These are phyloP conservation scores for Zoysia matrella DNA, from an alignment of 202 grass and related monocot species.

Conservation along the genomic window DNA sequence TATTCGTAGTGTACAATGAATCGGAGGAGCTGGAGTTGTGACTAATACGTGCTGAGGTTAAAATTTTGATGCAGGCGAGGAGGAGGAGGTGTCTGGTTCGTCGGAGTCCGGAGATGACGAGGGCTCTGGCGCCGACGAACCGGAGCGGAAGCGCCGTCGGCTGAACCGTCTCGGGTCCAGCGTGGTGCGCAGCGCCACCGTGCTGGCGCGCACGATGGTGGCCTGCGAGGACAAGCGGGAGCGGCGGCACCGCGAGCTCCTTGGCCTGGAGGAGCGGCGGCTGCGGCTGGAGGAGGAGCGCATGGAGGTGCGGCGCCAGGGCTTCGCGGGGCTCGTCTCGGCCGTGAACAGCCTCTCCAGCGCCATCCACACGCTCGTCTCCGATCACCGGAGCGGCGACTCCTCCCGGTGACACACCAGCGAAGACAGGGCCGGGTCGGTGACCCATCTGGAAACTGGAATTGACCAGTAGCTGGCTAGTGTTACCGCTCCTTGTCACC, in stretches of 20 bases:
- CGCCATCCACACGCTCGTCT: conserved; percentile 87
- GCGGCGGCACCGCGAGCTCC: conserved; percentile 81
- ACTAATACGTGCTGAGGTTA: background rate
- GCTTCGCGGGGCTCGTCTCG: conserved; percentile 75
- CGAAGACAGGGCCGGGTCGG: too few species aligned
- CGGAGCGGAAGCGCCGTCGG: conserved; percentile 75
- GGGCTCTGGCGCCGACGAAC: conserved; percentile 41
- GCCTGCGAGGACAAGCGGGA: conserved; percentile 97
- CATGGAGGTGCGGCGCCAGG: conserved; percentile 85
- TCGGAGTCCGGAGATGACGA: conserved; percentile 61
- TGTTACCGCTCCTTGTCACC: too few species aligned
- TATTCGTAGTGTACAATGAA: too few species aligned
- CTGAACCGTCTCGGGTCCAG: conserved; percentile 74
- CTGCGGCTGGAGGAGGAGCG: conserved; percentile 86
- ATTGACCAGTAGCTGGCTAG: too few species aligned
- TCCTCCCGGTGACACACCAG: conserved; percentile 42
- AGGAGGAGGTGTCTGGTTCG: conserved; percentile 67
- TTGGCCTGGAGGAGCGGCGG: conserved; percentile 88
- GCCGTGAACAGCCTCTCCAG: conserved; percentile 87
- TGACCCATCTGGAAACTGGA: too few species aligned
- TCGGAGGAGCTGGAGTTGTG: background rate
- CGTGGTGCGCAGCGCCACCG: conserved; percentile 87
- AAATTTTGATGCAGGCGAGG: background rate
- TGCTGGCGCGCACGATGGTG: conserved; percentile 81
- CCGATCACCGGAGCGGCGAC: conserved; percentile 78